Percentiles rank a stretch among this genome's conserved stretches.
Evolutionary conservation across 805 yeast species (phyloP).

Genomic region (Kazachstania kunashirensis): DNA sequence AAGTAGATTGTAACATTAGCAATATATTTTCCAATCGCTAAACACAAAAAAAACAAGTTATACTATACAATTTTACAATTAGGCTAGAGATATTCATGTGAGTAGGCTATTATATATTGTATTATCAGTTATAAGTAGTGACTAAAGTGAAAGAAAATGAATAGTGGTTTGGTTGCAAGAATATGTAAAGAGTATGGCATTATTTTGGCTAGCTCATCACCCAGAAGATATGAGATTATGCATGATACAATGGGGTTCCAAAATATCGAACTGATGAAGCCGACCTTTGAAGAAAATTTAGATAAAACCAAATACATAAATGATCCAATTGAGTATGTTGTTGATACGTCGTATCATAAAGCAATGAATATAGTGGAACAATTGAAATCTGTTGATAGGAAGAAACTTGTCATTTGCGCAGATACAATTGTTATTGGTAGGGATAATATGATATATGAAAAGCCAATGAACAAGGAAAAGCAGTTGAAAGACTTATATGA

Average conservation of each 20-base stretch:
- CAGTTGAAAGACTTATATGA: conserved; percentile 41
- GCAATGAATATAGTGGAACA: conserved; percentile 49
- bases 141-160: background rate
- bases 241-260: conserved; percentile 42
- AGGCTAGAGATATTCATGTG: too few relatives aligned
- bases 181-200: conserved; percentile 26
- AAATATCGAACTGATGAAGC: conserved; percentile 40
- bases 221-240: conserved; percentile 68
- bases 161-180: background rate
- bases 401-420: conserved; percentile 46
- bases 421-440: conserved; percentile 66
- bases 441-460: conserved; percentile 59
- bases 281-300: conserved; percentile 71
- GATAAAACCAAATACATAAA: conserved; percentile 35
- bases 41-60: too few relatives aligned
- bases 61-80: too few relatives aligned
- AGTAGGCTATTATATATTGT: background rate
- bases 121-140: background rate
- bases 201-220: conserved; percentile 76
- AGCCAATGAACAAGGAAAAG: conserved; percentile 52
- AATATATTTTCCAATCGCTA: too few relatives aligned
- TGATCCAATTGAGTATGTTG: conserved; percentile 42
- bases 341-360: conserved; percentile 59
- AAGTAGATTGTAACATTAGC: background rate
- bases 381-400: conserved; percentile 11